A percentile compares a stretch with the other conserved stretches of the same genome.
Conservation (phyloP, 345 rosid genomes). For the Acer campestre region DNA sequence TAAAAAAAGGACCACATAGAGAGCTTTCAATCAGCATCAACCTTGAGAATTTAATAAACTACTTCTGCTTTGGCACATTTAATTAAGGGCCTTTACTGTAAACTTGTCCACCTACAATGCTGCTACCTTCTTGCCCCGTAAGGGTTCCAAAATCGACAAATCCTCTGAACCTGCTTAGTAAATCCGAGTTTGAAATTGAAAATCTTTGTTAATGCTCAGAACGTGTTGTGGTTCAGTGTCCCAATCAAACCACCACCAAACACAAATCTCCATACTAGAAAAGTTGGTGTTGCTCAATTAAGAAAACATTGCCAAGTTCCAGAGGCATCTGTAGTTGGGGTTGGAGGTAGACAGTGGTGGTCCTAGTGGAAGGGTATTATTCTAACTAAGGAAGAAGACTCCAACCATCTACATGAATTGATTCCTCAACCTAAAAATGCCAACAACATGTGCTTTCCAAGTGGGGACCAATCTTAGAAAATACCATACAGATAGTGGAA, state of each 20-base stretch:
- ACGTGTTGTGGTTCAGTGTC: background rate
- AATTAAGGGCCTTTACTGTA: background rate
- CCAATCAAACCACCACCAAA: conserved; percentile 6
- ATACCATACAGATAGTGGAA: background rate
- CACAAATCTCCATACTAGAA: background rate
- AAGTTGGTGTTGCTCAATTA: no score
- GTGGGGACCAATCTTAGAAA: conserved; percentile 15
- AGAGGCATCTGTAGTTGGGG: background rate
- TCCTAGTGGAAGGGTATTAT: conserved; percentile 1
- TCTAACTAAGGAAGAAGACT: background rate
- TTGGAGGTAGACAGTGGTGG: conserved; percentile 16
- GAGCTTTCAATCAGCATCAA: no score
- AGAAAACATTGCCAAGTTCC: conserved; percentile 1
- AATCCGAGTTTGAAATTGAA: background rate
- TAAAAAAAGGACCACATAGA: no score
- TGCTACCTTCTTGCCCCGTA: background rate
- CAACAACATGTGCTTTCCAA: conserved; percentile 8
- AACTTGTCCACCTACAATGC: conserved; percentile 4
- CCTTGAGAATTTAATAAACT: no score
- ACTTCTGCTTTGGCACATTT: no score
- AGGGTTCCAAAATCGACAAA: background rate
- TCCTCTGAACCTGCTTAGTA: background rate
- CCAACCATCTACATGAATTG: background rate
- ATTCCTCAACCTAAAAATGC: background rate
- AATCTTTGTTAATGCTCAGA: background rate